phyloP scores from a whole-genome alignment of 176 grass and related monocot genomes.

The Phragmites australis region DNA sequence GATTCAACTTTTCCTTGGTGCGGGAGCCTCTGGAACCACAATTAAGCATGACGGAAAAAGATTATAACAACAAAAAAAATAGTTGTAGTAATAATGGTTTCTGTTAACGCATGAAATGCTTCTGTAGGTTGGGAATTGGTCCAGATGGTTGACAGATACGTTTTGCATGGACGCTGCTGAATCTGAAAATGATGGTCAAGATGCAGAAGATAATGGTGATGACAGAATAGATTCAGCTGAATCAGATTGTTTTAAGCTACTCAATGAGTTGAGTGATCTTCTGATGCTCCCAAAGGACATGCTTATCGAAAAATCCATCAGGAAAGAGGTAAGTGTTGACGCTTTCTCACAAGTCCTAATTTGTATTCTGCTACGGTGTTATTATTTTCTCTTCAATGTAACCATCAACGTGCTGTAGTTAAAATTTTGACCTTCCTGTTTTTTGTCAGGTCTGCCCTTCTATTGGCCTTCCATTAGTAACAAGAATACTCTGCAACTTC shows the following conservation, averaged over 20 bases:
- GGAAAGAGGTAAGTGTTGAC: constrained; percentile 66
- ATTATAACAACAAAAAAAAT: no score
- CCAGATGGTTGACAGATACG: constrained; percentile 62
- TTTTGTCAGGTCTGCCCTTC: constrained; percentile 74
- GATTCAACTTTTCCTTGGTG: not conserved
- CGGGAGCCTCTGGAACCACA: not conserved
- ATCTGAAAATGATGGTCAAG: constrained; percentile 43
- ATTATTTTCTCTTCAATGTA: no score
- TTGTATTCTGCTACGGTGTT: no score
- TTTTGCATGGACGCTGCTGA: constrained; percentile 63
- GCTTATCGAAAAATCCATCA: constrained; percentile 74
- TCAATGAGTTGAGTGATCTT: constrained; percentile 89
- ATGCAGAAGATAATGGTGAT: constrained; percentile 23
- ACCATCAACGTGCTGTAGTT: no score
- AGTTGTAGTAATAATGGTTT: not conserved
- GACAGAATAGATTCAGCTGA: constrained; percentile 36
- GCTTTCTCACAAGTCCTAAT: not conserved
- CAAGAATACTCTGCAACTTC: constrained; percentile 81
- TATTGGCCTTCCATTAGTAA: constrained; percentile 62
- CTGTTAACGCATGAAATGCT: not conserved
- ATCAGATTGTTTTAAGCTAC: constrained; percentile 60
- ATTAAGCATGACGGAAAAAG: no score
- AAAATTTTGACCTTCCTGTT: not conserved
- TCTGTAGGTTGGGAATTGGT: constrained; percentile 83
- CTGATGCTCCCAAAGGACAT: constrained; percentile 98